phyloP scores from a whole-genome alignment of 306 rosid genomes.

The peach (Prunus persica) region Prunus_persica_NCBIv2 NC_034009.1:17094001-17094500 shows the following conservation, averaged over 20 bases:
- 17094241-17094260: background rate
- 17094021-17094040: slow-evolving; percentile 74
- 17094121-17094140: slow-evolving; percentile 71
- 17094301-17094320: slow-evolving; percentile 66
- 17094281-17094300: slow-evolving; percentile 45
- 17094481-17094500: too few relatives aligned
- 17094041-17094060: slow-evolving; percentile 77
- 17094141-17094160: slow-evolving; percentile 6
- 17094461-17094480: too few relatives aligned
- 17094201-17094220: background rate
- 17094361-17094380: slow-evolving; percentile 88
- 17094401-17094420: slow-evolving; percentile 36
- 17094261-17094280: slow-evolving; percentile 38
- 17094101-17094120: slow-evolving; percentile 74
- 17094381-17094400: slow-evolving; percentile 98
- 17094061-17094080: slow-evolving; percentile 42
- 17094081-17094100: slow-evolving; percentile 95
- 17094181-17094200: background rate
- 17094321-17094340: slow-evolving; percentile 72
- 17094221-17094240: too few relatives aligned
- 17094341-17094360: slow-evolving; percentile 99
- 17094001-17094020: slow-evolving; percentile 69
- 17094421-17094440: too few relatives aligned
- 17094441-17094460: too few relatives aligned
- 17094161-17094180: too few relatives aligned